Evolutionary conservation across 805 yeast species (phyloP), one percentile per base, ranked within the genome.

Genomic region (Debaryomyces maramus): DNA sequence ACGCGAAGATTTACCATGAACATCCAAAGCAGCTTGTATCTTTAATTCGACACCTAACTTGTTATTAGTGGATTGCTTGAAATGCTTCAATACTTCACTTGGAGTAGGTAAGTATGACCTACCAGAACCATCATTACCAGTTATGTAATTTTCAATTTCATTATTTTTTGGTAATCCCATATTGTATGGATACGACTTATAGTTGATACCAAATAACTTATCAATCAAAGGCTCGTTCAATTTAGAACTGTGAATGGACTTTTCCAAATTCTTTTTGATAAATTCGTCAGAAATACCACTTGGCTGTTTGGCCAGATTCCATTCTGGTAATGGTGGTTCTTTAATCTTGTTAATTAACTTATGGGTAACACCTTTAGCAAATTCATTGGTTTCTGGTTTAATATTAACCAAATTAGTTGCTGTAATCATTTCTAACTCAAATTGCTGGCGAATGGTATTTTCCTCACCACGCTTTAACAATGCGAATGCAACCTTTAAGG

Each of bases 81-180:
- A 90, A 59, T 81, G 80, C 43, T 77, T 75, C 46, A 82, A 45
- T 5, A 86, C 84, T 50, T 86, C 95, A 34, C 65, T 61, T 44
- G 77, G 81, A 2, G 91, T 81, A 13, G 83, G 84, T 57, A 85
- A 80, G 58, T 75, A 81, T 30, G 82, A 73, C 53, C 86, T 74
- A 46, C 75, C 72, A n/a, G 80, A 64, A 17, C 80, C 80, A 58
- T 80, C 87, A 41, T 74, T 73, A 14, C 95, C 95, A 21, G 79
- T 78, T 40, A 90, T 78, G 60, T 76, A 87, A 36, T 70, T 67
- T 52, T 75, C 76, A 41, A 91, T 72, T 44, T 80, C 85, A 26
- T 58, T 46, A 61, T 85, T 88, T 9, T 78, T 70, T 37, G 98
- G 98, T 49, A 93, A 72, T 21, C 95, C 96, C 74, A 80, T 84